Percentiles rank a stretch among this genome's conserved stretches.
Evolutionary conservation across 2,329 filamentous ascomycete species (phyloP).

Genomic region (Cadophora gregata): DNA sequence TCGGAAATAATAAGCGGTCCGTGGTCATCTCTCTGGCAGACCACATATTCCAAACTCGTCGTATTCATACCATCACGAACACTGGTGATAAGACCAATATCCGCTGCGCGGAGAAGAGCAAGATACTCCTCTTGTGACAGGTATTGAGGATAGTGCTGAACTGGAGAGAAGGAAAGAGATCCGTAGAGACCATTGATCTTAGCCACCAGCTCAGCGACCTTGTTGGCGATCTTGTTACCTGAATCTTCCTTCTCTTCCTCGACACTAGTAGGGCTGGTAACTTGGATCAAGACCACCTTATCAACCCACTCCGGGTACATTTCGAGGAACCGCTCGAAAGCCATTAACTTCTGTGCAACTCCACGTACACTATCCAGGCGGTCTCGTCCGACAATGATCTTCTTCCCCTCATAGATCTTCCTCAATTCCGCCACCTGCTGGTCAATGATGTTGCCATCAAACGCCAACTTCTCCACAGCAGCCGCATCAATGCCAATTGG

Average conservation of each 20-base stretch:
- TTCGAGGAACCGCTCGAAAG: constrained; percentile 91
- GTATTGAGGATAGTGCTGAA: constrained; percentile 95
- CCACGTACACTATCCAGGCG: constrained; percentile 92
- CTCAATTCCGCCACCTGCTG: constrained; percentile 75
- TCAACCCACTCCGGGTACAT: constrained; percentile 91
- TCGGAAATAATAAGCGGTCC: constrained; percentile 93
- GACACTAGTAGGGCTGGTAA: constrained; percentile 85
- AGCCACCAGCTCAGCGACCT: constrained; percentile 88
- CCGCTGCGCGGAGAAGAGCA: constrained; percentile 85
- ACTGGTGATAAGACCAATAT: constrained; percentile 93
- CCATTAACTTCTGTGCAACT: constrained; percentile 94
- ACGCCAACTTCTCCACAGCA: constrained; percentile 77
- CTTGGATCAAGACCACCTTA: constrained; percentile 91
- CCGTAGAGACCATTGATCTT: constrained; percentile 92
- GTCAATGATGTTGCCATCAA: constrained; percentile 70
- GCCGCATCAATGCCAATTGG: constrained; percentile 93
- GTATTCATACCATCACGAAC: constrained; percentile 99
- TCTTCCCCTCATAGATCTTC: constrained; percentile 84
- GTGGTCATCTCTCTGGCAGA: constrained; percentile 86
- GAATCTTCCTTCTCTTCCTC: constrained; percentile 79
- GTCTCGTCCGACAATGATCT: constrained; percentile 93
- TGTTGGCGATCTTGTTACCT: constrained; percentile 82
- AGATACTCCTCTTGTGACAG: constrained; percentile 91
- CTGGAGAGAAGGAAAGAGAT: constrained; percentile 85
- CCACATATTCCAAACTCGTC: constrained; percentile 91